Conservation (phyloP, 2,329 filamentous ascomycete species). For the Anthostomella pinea region DNA sequence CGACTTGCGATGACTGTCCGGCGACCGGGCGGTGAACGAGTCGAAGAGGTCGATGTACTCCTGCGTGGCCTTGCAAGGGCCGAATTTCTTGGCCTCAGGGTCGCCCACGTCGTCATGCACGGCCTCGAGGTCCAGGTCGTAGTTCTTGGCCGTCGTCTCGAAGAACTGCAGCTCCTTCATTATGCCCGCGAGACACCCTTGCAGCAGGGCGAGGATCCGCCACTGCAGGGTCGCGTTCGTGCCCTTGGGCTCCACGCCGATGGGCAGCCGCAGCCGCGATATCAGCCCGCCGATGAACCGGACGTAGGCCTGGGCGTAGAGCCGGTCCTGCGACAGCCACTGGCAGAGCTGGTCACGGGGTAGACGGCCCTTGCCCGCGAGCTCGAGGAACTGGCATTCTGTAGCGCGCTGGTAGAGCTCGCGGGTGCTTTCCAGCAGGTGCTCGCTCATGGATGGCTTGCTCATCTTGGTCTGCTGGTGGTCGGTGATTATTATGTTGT, state of each 20-base stretch:
- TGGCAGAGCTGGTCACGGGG: constrained; percentile 21
- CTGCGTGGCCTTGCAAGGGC: constrained; percentile 23
- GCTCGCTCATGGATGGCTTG: constrained; percentile 17
- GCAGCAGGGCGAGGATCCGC: constrained; percentile 26
- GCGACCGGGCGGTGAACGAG: constrained; percentile 21
- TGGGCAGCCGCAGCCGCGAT: constrained; percentile 27
- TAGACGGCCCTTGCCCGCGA: constrained; percentile 28
- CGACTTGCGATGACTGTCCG: constrained; percentile 10
- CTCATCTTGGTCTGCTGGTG: constrained; percentile 13
- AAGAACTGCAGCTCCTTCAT: constrained; percentile 29
- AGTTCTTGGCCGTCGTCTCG: constrained; percentile 24
- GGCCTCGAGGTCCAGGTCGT: constrained; percentile 24
- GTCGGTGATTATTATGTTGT: background rate
- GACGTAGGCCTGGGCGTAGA: constrained; percentile 32
- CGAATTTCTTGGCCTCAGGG: constrained; percentile 16
- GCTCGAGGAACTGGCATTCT: constrained; percentile 24
- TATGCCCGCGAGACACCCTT: constrained; percentile 26
- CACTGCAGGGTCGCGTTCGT: constrained; percentile 21
- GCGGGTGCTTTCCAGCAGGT: constrained; percentile 20
- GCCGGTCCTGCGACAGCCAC: constrained; percentile 33
- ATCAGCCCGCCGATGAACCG: constrained; percentile 31
- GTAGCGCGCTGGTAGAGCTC: constrained; percentile 28
- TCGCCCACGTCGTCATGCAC: no score
- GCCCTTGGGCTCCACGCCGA: constrained; percentile 5
- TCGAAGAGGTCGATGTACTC: constrained; percentile 30